A percentile compares a stretch with the other conserved stretches of the same genome.
Evolutionary conservation across 345 rosid genomes (phyloP).

Genomic region (Camelina sativa): DNA sequence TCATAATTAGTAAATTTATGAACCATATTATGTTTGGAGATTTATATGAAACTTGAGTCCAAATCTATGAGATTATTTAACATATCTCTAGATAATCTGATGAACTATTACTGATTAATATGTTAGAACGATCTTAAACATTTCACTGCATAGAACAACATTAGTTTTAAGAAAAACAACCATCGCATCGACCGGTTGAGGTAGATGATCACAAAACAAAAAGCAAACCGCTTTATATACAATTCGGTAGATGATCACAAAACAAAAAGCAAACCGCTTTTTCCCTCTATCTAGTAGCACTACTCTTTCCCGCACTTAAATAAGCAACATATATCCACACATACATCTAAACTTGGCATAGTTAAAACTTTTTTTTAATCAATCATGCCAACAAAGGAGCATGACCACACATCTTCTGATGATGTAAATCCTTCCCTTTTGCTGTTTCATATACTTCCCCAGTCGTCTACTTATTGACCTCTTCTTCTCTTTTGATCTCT

Average conservation of each 20-base stretch:
- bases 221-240: constrained; percentile 15
- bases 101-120: not conserved
- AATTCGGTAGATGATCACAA: constrained; percentile 26
- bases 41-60: not conserved
- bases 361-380: not conserved
- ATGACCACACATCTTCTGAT: constrained; percentile 75
- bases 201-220: constrained; percentile 13
- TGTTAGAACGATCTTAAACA: no score
- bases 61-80: not conserved
- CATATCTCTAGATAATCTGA: not conserved
- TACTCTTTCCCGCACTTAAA: constrained; percentile 21
- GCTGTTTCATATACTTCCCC: constrained; percentile 66
- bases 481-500: constrained; percentile 48
- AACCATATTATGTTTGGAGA: not conserved
- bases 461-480: constrained; percentile 56
- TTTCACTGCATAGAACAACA: not conserved
- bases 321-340: not conserved
- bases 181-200: constrained; percentile 2
- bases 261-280: not conserved
- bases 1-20: not conserved
- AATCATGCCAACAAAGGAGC: constrained; percentile 84
- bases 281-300: not conserved
- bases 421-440: constrained; percentile 75
- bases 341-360: constrained; percentile 19
- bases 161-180: constrained; percentile 3